These are phyloP conservation scores for Cystofilobasidium bisporidii DNA, from an alignment of 768 basidiomycete species.

Conservation along the genomic window DNA sequence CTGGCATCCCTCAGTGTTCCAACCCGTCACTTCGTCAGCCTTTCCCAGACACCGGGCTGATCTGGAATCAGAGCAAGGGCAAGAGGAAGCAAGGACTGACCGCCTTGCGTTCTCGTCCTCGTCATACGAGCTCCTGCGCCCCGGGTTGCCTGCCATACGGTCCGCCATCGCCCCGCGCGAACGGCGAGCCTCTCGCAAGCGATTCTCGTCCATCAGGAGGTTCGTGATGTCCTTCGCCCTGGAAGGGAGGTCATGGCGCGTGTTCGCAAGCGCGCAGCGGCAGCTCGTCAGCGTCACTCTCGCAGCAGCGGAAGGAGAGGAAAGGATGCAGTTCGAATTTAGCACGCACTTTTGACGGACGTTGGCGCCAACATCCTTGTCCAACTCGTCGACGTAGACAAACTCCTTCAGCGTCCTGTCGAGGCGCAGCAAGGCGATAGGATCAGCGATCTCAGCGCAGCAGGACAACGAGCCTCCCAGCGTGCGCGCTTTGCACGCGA, in stretches of 20 bases:
- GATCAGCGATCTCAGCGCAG: neutral
- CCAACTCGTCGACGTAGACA: conserved; percentile 87
- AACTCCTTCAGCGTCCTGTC: conserved; percentile 82
- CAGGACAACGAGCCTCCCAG: too few species aligned
- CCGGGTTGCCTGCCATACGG: conserved; percentile 59
- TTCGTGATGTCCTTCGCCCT: conserved; percentile 98
- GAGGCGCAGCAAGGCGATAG: neutral
- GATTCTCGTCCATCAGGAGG: conserved; percentile 71
- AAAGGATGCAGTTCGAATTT: too few species aligned
- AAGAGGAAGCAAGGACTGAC: conserved; percentile 4
- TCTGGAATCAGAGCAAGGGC: too few species aligned
- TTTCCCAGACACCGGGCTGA: too few species aligned
- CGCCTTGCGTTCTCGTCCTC: conserved; percentile 44
- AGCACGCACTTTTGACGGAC: conserved; percentile 38
- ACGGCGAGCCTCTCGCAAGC: conserved; percentile 75
- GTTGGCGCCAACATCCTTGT: conserved; percentile 97
- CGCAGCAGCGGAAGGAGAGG: too few species aligned
- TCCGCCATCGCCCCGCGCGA: conserved; percentile 81
- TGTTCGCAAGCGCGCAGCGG: too few species aligned
- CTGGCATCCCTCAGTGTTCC: neutral
- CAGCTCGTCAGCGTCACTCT: too few species aligned
- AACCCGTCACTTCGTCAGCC: neutral
- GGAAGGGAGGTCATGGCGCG: too few species aligned
- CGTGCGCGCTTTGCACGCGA: too few species aligned
- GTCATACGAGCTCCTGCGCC: conserved; percentile 38